phyloP scores from a whole-genome alignment of 768 basidiomycete species.

The Boletus tylopilopsis region DNA sequence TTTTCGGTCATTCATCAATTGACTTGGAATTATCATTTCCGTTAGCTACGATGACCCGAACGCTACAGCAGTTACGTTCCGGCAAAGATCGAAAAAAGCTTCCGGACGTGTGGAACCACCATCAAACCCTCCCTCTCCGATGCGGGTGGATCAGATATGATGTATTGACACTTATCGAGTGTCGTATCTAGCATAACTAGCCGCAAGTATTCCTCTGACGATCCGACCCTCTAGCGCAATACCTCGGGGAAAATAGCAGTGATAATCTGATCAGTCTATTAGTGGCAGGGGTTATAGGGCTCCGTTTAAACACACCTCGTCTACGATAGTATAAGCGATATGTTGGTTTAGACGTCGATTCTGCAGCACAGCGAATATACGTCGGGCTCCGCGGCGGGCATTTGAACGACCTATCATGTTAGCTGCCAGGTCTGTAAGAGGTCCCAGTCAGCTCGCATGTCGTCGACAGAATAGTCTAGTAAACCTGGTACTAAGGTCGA shows the following conservation, averaged over 20 bases:
- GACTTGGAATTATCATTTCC: background rate
- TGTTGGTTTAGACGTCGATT: constrained; percentile 95
- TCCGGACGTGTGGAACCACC: background rate
- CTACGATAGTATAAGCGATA: constrained; percentile 80
- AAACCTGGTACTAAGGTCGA: constrained; percentile 88
- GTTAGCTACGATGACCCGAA: constrained; percentile 62
- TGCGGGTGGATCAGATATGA: constrained; percentile 16
- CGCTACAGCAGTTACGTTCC: constrained; percentile 50
- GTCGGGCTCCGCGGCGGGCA: constrained; percentile 85
- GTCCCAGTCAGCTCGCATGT: background rate
- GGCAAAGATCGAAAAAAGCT: constrained; percentile 36
- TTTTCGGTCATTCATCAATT: background rate
- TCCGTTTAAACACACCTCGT: constrained; percentile 60
- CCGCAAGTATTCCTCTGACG: background rate
- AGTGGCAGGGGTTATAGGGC: background rate
- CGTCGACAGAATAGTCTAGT: background rate
- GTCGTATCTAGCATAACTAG: background rate
- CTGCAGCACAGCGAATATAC: constrained; percentile 92
- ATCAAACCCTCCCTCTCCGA: constrained; percentile 9
- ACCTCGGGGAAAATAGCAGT: constrained; percentile 58
- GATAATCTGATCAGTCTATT: constrained; percentile 42
- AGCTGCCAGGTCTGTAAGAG: constrained; percentile 74
- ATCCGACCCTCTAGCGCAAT: constrained; percentile 3
- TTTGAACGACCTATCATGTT: constrained; percentile 99
- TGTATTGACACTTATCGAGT: background rate